Evolutionary conservation across 2,329 filamentous ascomycete genomes (phyloP).

Genomic region (Zasmidium citrigriseum): DNA sequence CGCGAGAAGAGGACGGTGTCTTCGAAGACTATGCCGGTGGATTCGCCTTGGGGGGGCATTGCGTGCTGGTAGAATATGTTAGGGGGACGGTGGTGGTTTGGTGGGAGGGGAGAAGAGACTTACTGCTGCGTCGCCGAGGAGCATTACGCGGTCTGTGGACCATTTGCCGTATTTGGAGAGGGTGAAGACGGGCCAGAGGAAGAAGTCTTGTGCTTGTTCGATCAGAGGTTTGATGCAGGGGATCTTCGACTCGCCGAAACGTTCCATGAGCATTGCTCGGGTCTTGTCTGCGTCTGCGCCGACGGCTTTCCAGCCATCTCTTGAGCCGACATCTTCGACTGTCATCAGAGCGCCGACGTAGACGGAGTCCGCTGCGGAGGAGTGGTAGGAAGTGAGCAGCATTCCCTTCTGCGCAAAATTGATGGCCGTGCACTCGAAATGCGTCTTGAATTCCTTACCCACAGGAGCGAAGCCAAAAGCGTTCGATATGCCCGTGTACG

Average conservation of each 20-base stretch:
- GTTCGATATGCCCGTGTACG: constrained; percentile 49
- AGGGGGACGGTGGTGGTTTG: background rate
- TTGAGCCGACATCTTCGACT: constrained; percentile 43
- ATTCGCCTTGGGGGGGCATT: constrained; percentile 55
- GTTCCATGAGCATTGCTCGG: constrained; percentile 41
- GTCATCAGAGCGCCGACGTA: constrained; percentile 50
- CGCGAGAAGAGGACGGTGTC: constrained; percentile 53
- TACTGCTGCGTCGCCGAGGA: constrained; percentile 48
- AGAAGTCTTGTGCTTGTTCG: constrained; percentile 45
- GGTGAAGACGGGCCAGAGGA: constrained; percentile 49
- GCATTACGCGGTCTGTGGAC: constrained; percentile 46
- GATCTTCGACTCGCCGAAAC: constrained; percentile 43
- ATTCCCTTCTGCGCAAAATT: constrained; percentile 49
- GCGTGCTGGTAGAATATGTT: constrained; percentile 36
- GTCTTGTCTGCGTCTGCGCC: constrained; percentile 47
- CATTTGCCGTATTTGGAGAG: constrained; percentile 46
- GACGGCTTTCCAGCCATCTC: constrained; percentile 48
- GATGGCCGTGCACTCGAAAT: constrained; percentile 47
- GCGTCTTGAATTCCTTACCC: constrained; percentile 37
- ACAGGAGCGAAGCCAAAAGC: constrained; percentile 48
- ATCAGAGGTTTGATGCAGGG: constrained; percentile 41
- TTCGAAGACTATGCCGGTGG: constrained; percentile 55
- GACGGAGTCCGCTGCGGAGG: constrained; percentile 37
- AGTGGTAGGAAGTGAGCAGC: constrained; percentile 46
- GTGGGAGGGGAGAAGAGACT: constrained; percentile 13